phyloP scores from a whole-genome alignment of 805 yeast species.

The Cyberlindnera japonica region DNA sequence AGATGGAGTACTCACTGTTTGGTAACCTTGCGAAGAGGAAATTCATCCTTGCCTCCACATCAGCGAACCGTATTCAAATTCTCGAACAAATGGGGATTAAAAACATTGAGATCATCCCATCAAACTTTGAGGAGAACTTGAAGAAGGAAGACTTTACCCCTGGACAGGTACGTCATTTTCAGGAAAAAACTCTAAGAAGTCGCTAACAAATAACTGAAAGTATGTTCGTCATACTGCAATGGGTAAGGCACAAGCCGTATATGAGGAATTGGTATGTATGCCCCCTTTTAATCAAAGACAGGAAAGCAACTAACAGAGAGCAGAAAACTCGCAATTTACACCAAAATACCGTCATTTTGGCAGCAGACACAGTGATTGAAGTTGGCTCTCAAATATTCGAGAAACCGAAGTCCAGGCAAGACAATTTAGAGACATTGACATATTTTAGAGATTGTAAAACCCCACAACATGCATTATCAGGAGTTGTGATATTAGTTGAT shows the following conservation, averaged over 20 bases:
- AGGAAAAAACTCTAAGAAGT: not conserved
- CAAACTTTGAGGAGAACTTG: constrained; percentile 76
- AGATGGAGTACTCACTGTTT: constrained; percentile 32
- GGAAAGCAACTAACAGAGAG: not conserved
- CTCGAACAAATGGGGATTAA: constrained; percentile 53
- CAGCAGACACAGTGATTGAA: constrained; percentile 81
- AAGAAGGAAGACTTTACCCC: constrained; percentile 48
- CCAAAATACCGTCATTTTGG: constrained; percentile 35
- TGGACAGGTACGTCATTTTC: constrained; percentile 33
- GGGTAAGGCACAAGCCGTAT: constrained; percentile 63
- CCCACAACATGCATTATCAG: constrained; percentile 51
- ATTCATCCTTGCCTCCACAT: constrained; percentile 74
- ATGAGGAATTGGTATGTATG: constrained; percentile 35
- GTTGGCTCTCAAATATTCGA: constrained; percentile 63
- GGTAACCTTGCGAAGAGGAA: constrained; percentile 16
- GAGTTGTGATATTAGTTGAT: constrained; percentile 42
- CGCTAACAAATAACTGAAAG: constrained; percentile 8
- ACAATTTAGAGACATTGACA: constrained; percentile 49
- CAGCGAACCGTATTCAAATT: constrained; percentile 79
- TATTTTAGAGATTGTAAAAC: constrained; percentile 39
- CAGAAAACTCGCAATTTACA: constrained; percentile 9
- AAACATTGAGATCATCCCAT: constrained; percentile 46
- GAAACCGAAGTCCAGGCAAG: constrained; percentile 62
- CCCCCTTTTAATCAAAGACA: too few species aligned
- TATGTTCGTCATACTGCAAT: constrained; percentile 72